phyloP scores from a whole-genome alignment of 2,329 filamentous ascomycete genomes.

The Lecanosticta acicola region DNA sequence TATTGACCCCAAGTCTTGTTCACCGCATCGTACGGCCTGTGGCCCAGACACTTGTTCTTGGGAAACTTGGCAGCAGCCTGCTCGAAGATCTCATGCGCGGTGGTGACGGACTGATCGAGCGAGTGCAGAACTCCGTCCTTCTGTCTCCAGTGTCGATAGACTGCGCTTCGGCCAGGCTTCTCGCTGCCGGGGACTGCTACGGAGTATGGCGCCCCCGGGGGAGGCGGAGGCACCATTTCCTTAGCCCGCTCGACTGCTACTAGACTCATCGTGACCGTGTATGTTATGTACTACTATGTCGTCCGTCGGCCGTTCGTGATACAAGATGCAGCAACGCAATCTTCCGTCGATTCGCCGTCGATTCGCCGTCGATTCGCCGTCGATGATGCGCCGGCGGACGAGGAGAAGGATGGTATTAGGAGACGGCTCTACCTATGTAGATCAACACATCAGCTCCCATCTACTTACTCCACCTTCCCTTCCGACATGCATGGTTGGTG shows the following conservation, averaged over 20 bases:
- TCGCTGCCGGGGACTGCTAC: conserved; percentile 70
- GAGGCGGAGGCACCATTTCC: conserved; percentile 58
- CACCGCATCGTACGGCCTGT: conserved; percentile 68
- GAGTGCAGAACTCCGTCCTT: conserved; percentile 66
- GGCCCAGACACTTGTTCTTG: conserved; percentile 69
- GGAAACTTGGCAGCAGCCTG: conserved; percentile 52
- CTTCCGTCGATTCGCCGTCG: too few species aligned
- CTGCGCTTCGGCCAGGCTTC: conserved; percentile 62
- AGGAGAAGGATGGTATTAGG: too few species aligned
- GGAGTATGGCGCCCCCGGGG: conserved; percentile 71
- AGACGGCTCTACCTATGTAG: too few species aligned
- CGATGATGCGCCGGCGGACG: too few species aligned
- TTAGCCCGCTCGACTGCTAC: conserved; percentile 27
- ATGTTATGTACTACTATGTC: too few species aligned
- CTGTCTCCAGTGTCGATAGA: conserved; percentile 81
- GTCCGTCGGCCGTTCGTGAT: not conserved
- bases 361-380: too few species aligned
- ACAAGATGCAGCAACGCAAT: too few species aligned
- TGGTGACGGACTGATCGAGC: conserved; percentile 55
- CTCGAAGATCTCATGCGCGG: conserved; percentile 34
- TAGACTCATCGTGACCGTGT: conserved; percentile 5
- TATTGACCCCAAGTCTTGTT: conserved; percentile 72
- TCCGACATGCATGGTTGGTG: too few species aligned
- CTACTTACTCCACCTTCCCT: too few species aligned
- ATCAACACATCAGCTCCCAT: too few species aligned